Evolutionary conservation across 495 filamentous ascomycete species (phyloP), one percentile per base, ranked within the genome.

Genomic region (Penicillium waksmanii): DNA sequence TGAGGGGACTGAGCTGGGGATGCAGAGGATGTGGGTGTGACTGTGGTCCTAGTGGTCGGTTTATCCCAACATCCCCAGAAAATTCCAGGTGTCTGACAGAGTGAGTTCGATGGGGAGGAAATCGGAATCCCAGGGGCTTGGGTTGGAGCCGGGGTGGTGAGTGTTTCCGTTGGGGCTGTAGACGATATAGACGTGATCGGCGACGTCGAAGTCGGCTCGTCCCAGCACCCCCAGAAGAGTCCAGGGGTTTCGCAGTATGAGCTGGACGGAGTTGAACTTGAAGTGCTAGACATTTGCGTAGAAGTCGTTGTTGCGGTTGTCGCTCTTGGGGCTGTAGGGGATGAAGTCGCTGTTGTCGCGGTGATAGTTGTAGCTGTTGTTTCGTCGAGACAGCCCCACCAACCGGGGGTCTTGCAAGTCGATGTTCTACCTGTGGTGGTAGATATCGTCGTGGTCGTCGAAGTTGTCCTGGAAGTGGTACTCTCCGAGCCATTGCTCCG

Each of bases 361-460:
- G 75, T 62, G 0, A 71, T 75, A 15, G 74, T 80, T 3, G 82
- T 80, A 0, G 86, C 84, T 0, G 87, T 90, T 0, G 82, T 82
- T 54, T 89, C 83, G 54, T 81, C 79, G 1, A 78, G 62, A 48
- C 80, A 82, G n/a, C 81, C 81, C 81, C 81, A 84, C 80, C 80
- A 84, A 33, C 93, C 93, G 48, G 93, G 93, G 3, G 93, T 96
- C 67, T 93, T 84, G 75, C 93, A 97, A 0, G 91, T 96, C 48
- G 87, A 84, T 1, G 93, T 96, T 46, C 89, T 82, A 3, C 88
- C 93, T 53, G 82, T 31, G 57, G 83, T 83, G 17, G 81, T 78
- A 0, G 81, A 81, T 44, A 4, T 44, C 15, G 12, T 13, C 8
- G 83, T 80, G 1, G 80, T 85, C 5, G 78, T 75, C 9, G 69